Conservation (phyloP, 805 yeast species). For the Naumovozyma baii region DNA sequence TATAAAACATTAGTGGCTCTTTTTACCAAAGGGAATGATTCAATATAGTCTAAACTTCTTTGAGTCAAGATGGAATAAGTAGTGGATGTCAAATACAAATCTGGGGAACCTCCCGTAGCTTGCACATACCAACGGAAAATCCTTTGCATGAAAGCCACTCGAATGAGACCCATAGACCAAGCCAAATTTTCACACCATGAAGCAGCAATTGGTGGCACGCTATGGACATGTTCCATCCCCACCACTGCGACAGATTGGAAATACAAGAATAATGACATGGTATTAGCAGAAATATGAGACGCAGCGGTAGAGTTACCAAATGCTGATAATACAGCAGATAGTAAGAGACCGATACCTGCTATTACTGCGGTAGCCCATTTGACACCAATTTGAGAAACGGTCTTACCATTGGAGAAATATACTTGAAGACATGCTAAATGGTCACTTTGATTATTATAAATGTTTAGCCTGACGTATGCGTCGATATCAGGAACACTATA, state of each 20-base stretch:
- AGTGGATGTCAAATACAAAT: slow-evolving; percentile 51
- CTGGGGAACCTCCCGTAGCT: slow-evolving; percentile 81
- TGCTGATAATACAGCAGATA: slow-evolving; percentile 73
- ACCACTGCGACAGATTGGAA: slow-evolving; percentile 83
- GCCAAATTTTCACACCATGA: slow-evolving; percentile 89
- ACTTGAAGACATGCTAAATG: slow-evolving; percentile 68
- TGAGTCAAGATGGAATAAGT: slow-evolving; percentile 68
- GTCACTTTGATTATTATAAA: slow-evolving; percentile 36
- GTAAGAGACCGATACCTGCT: slow-evolving; percentile 77
- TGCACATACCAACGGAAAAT: slow-evolving; percentile 79
- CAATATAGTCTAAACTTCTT: slow-evolving; percentile 22
- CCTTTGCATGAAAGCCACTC: slow-evolving; percentile 71
- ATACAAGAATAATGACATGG: slow-evolving; percentile 73
- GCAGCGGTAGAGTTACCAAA: slow-evolving; percentile 87
- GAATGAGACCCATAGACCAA: slow-evolving; percentile 90
- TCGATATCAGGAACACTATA: slow-evolving; percentile 81
- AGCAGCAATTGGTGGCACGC: slow-evolving; percentile 84
- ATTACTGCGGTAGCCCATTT: slow-evolving; percentile 92
- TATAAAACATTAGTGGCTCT: slow-evolving; percentile 32
- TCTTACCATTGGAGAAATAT: slow-evolving; percentile 63
- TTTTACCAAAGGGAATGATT: slow-evolving; percentile 22
- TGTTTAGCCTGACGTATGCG: slow-evolving; percentile 55
- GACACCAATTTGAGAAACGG: slow-evolving; percentile 70
- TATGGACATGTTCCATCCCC: slow-evolving; percentile 74
- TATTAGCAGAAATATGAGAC: slow-evolving; percentile 77